phyloP scores from a whole-genome alignment of 1,139 yeast species.

The Meyerozyma smithsonii region DNA sequence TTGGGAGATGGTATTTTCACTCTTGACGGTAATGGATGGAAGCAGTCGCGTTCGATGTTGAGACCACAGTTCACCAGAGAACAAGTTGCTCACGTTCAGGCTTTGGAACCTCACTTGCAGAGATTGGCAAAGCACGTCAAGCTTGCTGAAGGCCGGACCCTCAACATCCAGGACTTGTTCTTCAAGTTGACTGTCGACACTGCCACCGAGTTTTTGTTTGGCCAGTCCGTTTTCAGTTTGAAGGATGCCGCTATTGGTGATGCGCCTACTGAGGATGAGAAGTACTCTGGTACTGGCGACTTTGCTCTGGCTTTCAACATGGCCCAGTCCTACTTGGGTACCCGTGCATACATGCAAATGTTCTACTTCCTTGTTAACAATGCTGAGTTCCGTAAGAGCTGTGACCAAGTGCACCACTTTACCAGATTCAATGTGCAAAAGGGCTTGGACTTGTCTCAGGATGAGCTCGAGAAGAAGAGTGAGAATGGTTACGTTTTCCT shows the following conservation, averaged over 20 bases:
- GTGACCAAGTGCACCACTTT: slow-evolving; percentile 28
- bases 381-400: slow-evolving; percentile 24
- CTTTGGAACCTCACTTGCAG: slow-evolving; percentile 22
- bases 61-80: slow-evolving; percentile 26
- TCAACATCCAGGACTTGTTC: slow-evolving; percentile 37
- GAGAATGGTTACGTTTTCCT: slow-evolving; percentile 22
- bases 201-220: slow-evolving; percentile 39
- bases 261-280: slow-evolving; percentile 14
- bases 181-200: slow-evolving; percentile 37
- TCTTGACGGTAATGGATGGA: slow-evolving; percentile 24
- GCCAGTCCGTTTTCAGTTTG: slow-evolving; percentile 29
- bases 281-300: slow-evolving; percentile 15
- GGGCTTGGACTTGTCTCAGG: slow-evolving; percentile 24
- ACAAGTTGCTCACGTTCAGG: slow-evolving; percentile 22
- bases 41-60: slow-evolving; percentile 24
- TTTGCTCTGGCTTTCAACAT: slow-evolving; percentile 30
- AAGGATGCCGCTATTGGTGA: slow-evolving; percentile 26
- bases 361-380: slow-evolving; percentile 25
- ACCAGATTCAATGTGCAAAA: slow-evolving; percentile 24
- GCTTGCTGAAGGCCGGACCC: slow-evolving; percentile 16
- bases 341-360: slow-evolving; percentile 25
- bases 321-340: slow-evolving; percentile 26
- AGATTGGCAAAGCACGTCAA: slow-evolving; percentile 15
- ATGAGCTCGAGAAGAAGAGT: slow-evolving; percentile 18
- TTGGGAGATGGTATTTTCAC: slow-evolving; percentile 26